These are phyloP conservation scores for Puccinia hordei DNA, from an alignment of 1,284 basidiomycete genomes.

Conservation along the genomic window DNA sequence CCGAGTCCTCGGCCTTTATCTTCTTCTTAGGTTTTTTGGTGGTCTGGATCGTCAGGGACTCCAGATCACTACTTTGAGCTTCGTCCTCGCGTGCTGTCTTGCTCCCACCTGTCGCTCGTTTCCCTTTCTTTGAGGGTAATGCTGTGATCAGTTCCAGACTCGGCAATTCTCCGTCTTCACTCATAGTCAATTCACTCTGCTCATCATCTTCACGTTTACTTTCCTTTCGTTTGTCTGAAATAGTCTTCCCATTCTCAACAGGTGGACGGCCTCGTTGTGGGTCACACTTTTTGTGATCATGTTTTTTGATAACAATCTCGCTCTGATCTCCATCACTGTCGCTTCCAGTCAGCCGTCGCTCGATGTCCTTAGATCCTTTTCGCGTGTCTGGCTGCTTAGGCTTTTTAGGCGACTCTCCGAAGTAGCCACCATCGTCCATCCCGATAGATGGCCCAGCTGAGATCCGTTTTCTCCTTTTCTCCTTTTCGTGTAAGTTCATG, in stretches of 20 bases:
- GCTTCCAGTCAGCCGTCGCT: neutral
- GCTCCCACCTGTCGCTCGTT: neutral
- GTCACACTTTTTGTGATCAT: neutral
- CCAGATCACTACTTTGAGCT: constrained; percentile 3
- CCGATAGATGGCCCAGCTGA: neutral
- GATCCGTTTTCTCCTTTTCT: constrained; percentile 23
- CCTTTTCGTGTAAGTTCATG: constrained; percentile 48
- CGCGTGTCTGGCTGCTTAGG: neutral
- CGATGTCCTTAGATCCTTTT: neutral
- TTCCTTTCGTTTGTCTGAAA: too few species aligned
- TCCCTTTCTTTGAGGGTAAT: neutral
- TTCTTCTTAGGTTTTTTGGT: neutral
- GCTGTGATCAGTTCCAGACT: neutral
- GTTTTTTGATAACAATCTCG: neutral
- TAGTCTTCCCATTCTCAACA: neutral
- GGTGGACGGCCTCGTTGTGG: neutral
- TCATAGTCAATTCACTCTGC: neutral
- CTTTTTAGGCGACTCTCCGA: constrained; percentile 6
- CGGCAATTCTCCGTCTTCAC: neutral
- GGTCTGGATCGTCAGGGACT: neutral
- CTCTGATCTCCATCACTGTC: neutral
- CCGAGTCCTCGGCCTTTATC: neutral
- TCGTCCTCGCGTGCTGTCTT: neutral
- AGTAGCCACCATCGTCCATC: constrained; percentile 29
- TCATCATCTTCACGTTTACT: neutral